Conservation (phyloP, 2,329 filamentous ascomycete genomes). For the Dothiorella sarmentorum region DNA sequence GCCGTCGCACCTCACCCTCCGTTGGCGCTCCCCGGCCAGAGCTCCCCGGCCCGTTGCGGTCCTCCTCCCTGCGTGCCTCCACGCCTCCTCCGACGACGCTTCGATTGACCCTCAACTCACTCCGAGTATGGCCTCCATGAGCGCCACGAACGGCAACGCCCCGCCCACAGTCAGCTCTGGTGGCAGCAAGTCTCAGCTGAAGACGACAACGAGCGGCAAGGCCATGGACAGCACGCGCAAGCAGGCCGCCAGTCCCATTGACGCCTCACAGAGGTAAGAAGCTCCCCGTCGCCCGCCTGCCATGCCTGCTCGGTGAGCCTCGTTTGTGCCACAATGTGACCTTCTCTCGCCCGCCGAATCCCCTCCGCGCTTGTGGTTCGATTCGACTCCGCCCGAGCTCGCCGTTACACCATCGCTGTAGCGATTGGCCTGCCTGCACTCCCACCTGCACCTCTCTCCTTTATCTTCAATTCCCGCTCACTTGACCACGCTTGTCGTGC, state of each 20-base stretch:
- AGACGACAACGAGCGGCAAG: conserved; percentile 50
- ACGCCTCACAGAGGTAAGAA: conserved; percentile 54
- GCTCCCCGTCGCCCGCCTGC: conserved; percentile 2
- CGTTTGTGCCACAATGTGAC: conserved; percentile 17
- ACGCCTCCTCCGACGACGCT: conserved; percentile 21
- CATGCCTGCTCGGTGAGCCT: conserved; percentile 2
- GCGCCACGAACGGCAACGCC: conserved; percentile 26
- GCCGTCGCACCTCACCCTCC: conserved; percentile 12
- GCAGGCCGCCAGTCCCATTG: conserved; percentile 54
- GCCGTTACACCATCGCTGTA: conserved; percentile 16
- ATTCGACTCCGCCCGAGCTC: conserved; percentile 17
- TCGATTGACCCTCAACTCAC: conserved; percentile 11
- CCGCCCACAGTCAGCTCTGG: conserved; percentile 37
- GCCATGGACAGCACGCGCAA: conserved; percentile 52
- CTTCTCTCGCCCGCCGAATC: conserved; percentile 6
- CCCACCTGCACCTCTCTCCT: conserved; percentile 13
- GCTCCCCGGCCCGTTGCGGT: conserved; percentile 17
- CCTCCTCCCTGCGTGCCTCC: conserved; percentile 22
- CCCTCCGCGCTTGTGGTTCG: conserved; percentile 17
- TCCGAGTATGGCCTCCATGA: conserved; percentile 16
- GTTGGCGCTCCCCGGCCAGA: conserved; percentile 17
- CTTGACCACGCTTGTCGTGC: neutral
- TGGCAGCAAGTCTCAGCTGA: conserved; percentile 45
- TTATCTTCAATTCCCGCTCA: conserved; percentile 4
- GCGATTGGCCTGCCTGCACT: conserved; percentile 15